Evolutionary conservation across 1,139 yeast genomes (phyloP), one percentile per base, ranked within the genome.

Genomic region (Candida sanyaensis): DNA sequence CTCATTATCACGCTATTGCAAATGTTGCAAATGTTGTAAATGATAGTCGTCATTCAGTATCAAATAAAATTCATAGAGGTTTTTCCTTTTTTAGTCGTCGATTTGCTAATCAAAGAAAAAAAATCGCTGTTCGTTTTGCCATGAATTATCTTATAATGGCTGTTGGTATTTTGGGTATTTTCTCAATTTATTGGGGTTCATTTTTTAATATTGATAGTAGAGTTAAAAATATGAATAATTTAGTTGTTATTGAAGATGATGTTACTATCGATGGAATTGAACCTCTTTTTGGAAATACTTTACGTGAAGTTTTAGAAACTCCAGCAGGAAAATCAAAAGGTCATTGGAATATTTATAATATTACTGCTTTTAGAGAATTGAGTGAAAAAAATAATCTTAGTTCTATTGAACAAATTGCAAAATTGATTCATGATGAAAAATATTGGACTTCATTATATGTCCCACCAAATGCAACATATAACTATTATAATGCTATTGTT

Each of bases 101-200:
- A 9, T 58, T 70, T 38, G 47, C 53, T 21, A 29, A 41, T 2
- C 53, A 66, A 28, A 57, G 77, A 47, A 37, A 44, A 17, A 21
- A 36, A 1, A 43, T 73, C 27, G 43, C 54, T 5, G 51, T 55
- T 37, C 51, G 55, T 21, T 61, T 59, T 48, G 36, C 54, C 1
- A 5, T 43, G 8, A 64, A 56, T 37, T 66, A 64, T 45, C 26
- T 59, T 0, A 17, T 61, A 9, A 64, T 80, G 63, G 62, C 68
- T 6, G 46, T 58, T 9, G 57, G 57, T 40, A 61, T 71, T 23
- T 60, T 74, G 47, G 65, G 61, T 4, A 61, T 71, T 2, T 69
- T 73, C 45, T 65, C 75, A n/a, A 47, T 50, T n/a, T 75, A 74
- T 55, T 75, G 79, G 79, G 80, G 79, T n/a, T 65, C 78, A 4